phyloP scores from a whole-genome alignment of 2,329 filamentous ascomycete species.

The Fusarium sp. region DNA sequence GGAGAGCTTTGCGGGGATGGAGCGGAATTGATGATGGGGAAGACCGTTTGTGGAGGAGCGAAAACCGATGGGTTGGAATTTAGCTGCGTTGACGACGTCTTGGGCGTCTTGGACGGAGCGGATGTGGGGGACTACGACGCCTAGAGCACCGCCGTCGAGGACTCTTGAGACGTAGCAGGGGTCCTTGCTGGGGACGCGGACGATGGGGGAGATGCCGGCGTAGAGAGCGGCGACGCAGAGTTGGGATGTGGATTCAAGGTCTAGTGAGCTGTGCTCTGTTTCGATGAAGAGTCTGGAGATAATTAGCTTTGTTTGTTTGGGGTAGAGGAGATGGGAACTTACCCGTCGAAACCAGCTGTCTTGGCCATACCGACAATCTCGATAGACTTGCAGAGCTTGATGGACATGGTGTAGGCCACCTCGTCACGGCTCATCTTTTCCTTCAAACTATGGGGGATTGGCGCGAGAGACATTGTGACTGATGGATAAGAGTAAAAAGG shows the following conservation, averaged over 20 bases:
- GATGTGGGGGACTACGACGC: constrained; percentile 44
- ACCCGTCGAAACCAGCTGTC: constrained; percentile 49
- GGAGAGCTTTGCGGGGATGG: constrained; percentile 35
- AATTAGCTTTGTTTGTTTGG: neutral
- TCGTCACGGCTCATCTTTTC: constrained; percentile 18
- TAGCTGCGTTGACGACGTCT: constrained; percentile 43
- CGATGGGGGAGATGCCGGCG: constrained; percentile 45
- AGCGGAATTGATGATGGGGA: constrained; percentile 37
- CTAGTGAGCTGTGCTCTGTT: constrained; percentile 52
- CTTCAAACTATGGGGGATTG: constrained; percentile 34
- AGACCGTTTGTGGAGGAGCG: constrained; percentile 41
- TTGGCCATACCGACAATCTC: constrained; percentile 51
- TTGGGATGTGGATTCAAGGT: constrained; percentile 48
- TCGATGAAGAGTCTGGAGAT: constrained; percentile 49
- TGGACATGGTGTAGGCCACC: constrained; percentile 46
- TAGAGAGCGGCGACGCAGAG: constrained; percentile 48
- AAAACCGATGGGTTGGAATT: constrained; percentile 43
- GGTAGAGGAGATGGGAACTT: neutral
- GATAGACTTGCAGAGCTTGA: constrained; percentile 48
- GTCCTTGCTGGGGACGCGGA: constrained; percentile 42
- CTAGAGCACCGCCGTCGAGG: constrained; percentile 43
- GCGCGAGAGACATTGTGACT: constrained; percentile 28
- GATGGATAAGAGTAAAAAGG: too few species aligned
- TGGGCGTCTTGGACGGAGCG: constrained; percentile 40
- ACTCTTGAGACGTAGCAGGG: constrained; percentile 44